Evolutionary conservation across 257 asterid species (phyloP).

Genomic region (Pogostemon cablin): DNA sequence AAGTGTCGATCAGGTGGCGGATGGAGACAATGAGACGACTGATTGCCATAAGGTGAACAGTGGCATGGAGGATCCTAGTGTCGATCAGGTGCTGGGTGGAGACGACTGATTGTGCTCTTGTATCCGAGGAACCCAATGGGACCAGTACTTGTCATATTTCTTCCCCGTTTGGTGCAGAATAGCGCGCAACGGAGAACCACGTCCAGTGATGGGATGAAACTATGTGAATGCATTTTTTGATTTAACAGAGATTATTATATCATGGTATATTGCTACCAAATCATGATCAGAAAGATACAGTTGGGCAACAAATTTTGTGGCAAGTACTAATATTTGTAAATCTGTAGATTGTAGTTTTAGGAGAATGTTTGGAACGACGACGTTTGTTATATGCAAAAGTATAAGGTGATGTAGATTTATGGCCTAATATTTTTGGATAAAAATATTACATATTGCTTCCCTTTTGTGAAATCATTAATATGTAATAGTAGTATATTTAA

Average conservation of each 20-base stretch:
- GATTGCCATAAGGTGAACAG: neutral
- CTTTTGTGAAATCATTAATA: too few relatives aligned
- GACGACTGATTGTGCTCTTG: neutral
- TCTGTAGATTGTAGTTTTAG: slow-evolving; percentile 27
- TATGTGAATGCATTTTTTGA: neutral
- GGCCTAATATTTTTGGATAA: too few relatives aligned
- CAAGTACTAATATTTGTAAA: slow-evolving; percentile 3
- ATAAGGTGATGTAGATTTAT: too few relatives aligned
- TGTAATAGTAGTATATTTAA: too few relatives aligned
- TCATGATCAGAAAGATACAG: slow-evolving; percentile 7
- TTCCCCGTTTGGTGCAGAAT: slow-evolving; percentile 20
- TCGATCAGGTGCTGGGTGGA: neutral
- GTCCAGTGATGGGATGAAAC: neutral
- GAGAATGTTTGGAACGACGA: neutral
- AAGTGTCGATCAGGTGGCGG: neutral
- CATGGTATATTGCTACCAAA: neutral
- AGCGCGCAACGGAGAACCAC: slow-evolving; percentile 25
- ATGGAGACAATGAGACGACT: slow-evolving; percentile 25
- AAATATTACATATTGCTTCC: too few relatives aligned
- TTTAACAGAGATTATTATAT: slow-evolving; percentile 14
- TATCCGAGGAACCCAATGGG: neutral
- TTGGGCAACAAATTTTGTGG: slow-evolving; percentile 26
- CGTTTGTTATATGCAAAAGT: neutral
- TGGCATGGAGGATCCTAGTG: slow-evolving; percentile 1
- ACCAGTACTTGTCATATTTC: slow-evolving; percentile 20